Base-by-base conservation (phyloP, 1,284 basidiomycete species). In the Agaricales sp. region DNA sequence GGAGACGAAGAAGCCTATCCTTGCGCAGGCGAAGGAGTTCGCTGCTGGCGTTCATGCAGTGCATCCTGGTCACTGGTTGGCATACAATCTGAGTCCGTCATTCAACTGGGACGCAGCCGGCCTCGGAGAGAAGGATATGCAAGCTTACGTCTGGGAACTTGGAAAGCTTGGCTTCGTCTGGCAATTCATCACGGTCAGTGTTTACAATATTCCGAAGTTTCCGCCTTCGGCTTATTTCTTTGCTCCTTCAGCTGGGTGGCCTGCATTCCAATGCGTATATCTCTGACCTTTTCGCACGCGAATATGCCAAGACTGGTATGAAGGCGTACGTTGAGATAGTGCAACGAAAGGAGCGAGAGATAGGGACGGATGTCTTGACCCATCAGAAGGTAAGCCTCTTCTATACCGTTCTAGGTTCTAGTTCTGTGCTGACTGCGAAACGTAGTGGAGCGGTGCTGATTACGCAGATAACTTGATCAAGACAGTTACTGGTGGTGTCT, bases 1-100 rank as follows among this genome's bases (percentile, higher is more conserved):
- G 92, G 95, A 99, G 77, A 99, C 96, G 54, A 94, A 94, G 75
- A 87, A 80, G 61, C 95, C 95, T n/a, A 95, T 97, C 67, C 72
- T 95, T 46, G 69, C 82, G 1, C 95, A 99, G 69, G 96, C 95
- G 25, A 80, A 80, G 61, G 92, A 97, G 72, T 99, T 99, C 61
- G 85, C 93, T 6, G 74, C 78, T 16, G 92, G 92, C 48, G 91
- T 97, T 35, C 90, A 89, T 58, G 78, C 80, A 22, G 83, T 71
- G 46, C 75, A 77, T 60, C 92, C 92, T 1, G 79, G 85, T 30
- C 89, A 95, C 58, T 96, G 92, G 93, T 73, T 97, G 50, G 87
- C 92, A 25, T 97, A 97, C 72, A 97, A 97, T 71, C 67, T 96
- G 54, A 89, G 85, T 56, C 92, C 92, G 13, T 89, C 85, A 49